Percentiles rank a stretch among this genome's conserved stretches.
phyloP scores from a whole-genome alignment of 164 flowering plant genomes.

The Vitis rotundifolia region DNA sequence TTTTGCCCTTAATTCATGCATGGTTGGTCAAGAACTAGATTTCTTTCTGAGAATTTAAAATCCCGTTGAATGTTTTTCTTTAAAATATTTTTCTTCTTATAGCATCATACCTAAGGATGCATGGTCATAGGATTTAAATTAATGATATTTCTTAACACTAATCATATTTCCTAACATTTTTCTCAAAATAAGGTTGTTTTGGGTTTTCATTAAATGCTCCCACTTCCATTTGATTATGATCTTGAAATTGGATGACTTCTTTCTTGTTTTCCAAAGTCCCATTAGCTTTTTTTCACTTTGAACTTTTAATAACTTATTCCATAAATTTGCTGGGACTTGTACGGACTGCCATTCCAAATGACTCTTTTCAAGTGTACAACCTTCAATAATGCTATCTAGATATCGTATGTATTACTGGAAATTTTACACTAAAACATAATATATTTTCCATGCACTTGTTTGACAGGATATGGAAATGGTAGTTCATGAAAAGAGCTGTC shows the following conservation, averaged over 20 bases:
- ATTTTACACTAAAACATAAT: background rate
- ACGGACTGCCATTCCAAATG: background rate
- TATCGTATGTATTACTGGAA: background rate
- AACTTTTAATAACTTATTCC: background rate
- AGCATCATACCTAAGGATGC: too few species aligned
- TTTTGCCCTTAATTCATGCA: too few species aligned
- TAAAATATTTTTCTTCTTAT: too few species aligned
- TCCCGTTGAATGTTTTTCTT: background rate
- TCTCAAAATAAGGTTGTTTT: background rate
- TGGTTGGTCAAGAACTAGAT: background rate
- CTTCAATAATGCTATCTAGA: background rate
- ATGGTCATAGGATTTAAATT: background rate
- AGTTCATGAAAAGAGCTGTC: constrained; percentile 11
- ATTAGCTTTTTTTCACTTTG: background rate
- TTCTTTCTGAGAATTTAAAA: background rate
- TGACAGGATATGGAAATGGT: constrained; percentile 29
- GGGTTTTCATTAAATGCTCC: background rate
- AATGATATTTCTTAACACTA: background rate
- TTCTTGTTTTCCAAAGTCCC: background rate
- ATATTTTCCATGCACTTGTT: background rate
- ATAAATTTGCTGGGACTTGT: background rate
- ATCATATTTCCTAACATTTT: background rate
- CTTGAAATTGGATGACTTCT: background rate
- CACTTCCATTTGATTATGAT: background rate
- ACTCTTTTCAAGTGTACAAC: background rate